Conservation (phyloP, 108 stramenopile species). For the Nannochloropsis gaditana region DNA sequence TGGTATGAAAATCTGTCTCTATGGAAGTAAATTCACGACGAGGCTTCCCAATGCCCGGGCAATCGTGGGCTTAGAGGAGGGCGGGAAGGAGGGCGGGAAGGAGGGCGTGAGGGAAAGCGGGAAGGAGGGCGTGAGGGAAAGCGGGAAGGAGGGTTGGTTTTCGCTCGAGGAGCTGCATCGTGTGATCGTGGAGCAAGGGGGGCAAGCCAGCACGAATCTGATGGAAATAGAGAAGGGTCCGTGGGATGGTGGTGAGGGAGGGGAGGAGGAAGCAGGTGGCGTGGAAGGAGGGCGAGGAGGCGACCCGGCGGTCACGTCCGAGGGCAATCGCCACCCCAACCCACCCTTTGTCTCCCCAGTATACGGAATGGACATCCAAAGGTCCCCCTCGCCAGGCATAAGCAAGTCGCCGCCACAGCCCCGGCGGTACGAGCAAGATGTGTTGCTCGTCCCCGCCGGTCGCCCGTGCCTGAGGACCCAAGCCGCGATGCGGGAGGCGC, state of each 20-base stretch:
- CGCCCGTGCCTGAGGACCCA: neutral
- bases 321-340: too few species aligned
- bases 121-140: neutral
- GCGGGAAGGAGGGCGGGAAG: neutral
- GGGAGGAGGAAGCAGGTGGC: neutral
- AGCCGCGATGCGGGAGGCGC: neutral
- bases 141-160: neutral
- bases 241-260: neutral
- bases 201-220: neutral
- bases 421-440: neutral
- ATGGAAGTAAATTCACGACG: neutral
- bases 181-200: neutral
- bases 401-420: neutral
- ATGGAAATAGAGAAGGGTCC: neutral
- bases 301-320: too few species aligned
- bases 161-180: neutral
- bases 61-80: neutral
- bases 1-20: neutral
- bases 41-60: neutral
- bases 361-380: too few species aligned
- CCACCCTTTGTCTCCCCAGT: too few species aligned
- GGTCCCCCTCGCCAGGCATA: too few species aligned
- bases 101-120: neutral
- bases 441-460: neutral
- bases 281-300: neutral